Conservation (phyloP, 2,329 filamentous ascomycete genomes). For the Neoscytalidium dimidiatum region DNA sequence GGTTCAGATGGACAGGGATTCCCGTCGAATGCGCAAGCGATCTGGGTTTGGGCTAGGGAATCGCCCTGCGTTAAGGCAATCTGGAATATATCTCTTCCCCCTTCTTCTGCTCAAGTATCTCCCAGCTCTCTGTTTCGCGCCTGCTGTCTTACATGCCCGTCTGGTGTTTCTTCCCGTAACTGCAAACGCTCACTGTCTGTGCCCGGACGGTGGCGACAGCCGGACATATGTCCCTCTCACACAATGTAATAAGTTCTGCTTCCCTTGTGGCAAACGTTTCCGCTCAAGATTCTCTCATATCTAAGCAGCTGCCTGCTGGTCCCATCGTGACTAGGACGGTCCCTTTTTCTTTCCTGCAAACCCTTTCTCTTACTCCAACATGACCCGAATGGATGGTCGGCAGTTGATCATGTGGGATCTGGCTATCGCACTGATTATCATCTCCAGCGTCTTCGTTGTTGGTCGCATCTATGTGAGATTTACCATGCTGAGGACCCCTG, state of each 20-base stretch:
- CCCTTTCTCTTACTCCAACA: neutral
- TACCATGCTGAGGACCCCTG: constrained; percentile 33
- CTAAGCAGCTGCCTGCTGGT: neutral
- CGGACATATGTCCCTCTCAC: neutral
- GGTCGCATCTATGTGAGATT: constrained; percentile 32
- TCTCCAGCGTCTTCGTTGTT: constrained; percentile 31
- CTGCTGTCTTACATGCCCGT: neutral
- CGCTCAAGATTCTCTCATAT: no score
- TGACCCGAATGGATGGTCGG: constrained; percentile 7
- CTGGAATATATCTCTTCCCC: neutral
- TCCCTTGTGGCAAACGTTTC: neutral
- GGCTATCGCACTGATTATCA: constrained; percentile 29
- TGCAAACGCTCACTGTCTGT: neutral
- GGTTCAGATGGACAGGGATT: neutral
- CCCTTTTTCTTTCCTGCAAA: neutral
- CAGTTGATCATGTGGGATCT: constrained; percentile 21
- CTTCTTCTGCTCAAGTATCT: neutral
- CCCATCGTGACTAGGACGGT: neutral
- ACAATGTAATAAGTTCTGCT: neutral
- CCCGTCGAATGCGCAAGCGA: neutral
- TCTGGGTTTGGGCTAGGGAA: neutral
- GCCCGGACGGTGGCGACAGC: neutral
- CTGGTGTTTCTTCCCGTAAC: neutral
- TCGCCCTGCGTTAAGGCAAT: neutral
- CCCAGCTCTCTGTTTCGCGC: neutral